Percentiles rank a stretch among this genome's conserved stretches.
Evolutionary conservation across 352 stramenopile genomes (phyloP).

Genomic region (Synura sp.): DNA sequence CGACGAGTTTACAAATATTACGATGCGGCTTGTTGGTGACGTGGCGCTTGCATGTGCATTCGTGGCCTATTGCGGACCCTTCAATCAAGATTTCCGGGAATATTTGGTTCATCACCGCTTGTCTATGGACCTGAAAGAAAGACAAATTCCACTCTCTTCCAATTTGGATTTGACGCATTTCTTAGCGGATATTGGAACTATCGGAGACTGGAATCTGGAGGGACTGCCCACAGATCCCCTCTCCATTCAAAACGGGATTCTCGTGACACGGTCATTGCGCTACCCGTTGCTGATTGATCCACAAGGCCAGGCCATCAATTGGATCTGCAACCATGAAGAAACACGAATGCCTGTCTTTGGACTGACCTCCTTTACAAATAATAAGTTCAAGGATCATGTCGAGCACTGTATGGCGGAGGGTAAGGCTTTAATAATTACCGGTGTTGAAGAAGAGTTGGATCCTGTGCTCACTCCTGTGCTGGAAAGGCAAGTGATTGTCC

Average conservation of each 20-base stretch:
- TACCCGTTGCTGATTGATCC: conserved; percentile 80
- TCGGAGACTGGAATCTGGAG: conserved; percentile 78
- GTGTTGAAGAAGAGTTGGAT: conserved; percentile 87
- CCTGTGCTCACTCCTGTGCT: conserved; percentile 87
- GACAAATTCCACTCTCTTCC: conserved; percentile 63
- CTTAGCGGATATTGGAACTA: conserved; percentile 63
- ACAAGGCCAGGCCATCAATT: conserved; percentile 74
- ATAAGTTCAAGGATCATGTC: conserved; percentile 69
- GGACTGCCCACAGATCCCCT: conserved; percentile 73
- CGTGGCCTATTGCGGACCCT: conserved; percentile 76
- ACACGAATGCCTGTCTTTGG: conserved; percentile 60
- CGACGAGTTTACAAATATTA: conserved; percentile 69
- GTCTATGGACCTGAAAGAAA: conserved; percentile 59
- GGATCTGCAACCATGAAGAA: conserved; percentile 67
- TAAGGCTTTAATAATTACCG: conserved; percentile 70
- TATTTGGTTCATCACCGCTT: conserved; percentile 57
- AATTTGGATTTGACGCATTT: conserved; percentile 62
- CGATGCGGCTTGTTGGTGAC: conserved; percentile 71
- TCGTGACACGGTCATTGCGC: conserved; percentile 66
- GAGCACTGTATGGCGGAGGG: conserved; percentile 77
- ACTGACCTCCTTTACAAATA: conserved; percentile 58
- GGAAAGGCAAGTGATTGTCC: conserved; percentile 85
- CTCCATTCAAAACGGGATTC: conserved; percentile 80
- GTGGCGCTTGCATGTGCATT: conserved; percentile 73
- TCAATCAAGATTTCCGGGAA: conserved; percentile 64